Conservation (phyloP, 164 flowering plant genomes). For the Umbellularia californica region DNA sequence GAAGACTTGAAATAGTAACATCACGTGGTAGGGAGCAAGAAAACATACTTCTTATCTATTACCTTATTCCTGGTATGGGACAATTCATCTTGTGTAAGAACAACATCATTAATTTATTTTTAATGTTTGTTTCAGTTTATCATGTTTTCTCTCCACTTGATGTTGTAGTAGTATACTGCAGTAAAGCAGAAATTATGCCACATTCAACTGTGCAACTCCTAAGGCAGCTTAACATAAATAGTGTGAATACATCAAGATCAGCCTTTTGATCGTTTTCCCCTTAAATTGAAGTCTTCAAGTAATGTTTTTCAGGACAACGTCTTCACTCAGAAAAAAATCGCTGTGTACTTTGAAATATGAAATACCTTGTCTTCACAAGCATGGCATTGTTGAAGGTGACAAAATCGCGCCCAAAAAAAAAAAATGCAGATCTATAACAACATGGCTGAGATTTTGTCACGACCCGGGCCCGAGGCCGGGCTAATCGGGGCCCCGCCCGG, state of each 20-base stretch:
- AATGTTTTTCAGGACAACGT: conserved; percentile 24
- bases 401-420: background rate
- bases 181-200: too few relatives aligned
- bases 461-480: too few relatives aligned
- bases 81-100: too few relatives aligned
- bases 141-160: too few relatives aligned
- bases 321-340: conserved; percentile 42
- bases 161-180: too few relatives aligned
- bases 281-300: background rate
- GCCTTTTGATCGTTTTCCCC: background rate
- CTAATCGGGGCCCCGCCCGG: too few relatives aligned
- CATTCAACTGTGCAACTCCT: background rate
- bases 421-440: background rate
- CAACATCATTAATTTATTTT: too few relatives aligned
- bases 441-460: background rate
- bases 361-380: conserved; percentile 66
- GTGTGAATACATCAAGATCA: background rate
- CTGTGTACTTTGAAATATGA: conserved; percentile 47
- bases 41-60: background rate
- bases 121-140: too few relatives aligned
- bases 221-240: background rate
- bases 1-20: background rate
- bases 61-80: background rate
- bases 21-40: background rate
- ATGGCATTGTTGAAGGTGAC: background rate